phyloP scores from a whole-genome alignment of 2,329 filamentous ascomycete species.

The Pseudogymnoascus sp. region DNA sequence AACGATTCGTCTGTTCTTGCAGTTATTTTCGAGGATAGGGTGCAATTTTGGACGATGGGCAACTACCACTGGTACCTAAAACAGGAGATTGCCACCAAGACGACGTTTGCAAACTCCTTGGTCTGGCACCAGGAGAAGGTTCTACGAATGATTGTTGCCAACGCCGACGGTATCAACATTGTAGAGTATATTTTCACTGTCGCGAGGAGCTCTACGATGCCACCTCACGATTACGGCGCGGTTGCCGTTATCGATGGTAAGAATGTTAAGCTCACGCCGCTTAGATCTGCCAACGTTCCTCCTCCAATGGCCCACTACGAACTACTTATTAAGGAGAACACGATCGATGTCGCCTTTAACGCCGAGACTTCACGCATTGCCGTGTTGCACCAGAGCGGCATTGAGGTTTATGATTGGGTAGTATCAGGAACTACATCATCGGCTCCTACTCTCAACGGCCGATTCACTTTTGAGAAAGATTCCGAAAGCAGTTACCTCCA shows the following conservation, averaged over 20 bases:
- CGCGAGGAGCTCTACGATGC: constrained; percentile 57
- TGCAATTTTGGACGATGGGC: constrained; percentile 95
- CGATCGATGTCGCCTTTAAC: constrained; percentile 68
- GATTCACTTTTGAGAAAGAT: constrained; percentile 32
- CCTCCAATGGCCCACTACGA: constrained; percentile 88
- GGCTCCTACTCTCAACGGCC: constrained; percentile 34
- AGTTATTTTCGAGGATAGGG: constrained; percentile 60
- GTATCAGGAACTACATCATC: constrained; percentile 46
- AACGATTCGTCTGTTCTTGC: constrained; percentile 84
- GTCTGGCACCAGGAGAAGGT: constrained; percentile 83
- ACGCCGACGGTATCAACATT: constrained; percentile 42
- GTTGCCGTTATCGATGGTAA: constrained; percentile 80
- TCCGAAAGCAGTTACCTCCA: neutral
- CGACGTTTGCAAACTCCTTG: constrained; percentile 28
- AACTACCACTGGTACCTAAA: constrained; percentile 99
- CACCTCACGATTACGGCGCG: constrained; percentile 69
- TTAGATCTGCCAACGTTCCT: constrained; percentile 76
- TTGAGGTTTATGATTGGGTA: constrained; percentile 65
- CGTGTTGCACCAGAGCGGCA: constrained; percentile 57
- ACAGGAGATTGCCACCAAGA: constrained; percentile 56
- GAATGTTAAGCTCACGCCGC: constrained; percentile 72
- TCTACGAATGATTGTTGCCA: constrained; percentile 53
- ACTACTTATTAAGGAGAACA: constrained; percentile 51
- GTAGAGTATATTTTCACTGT: constrained; percentile 62
- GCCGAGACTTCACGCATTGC: constrained; percentile 57